phyloP scores from a whole-genome alignment of 768 basidiomycete genomes.

The Psilocybe cubensis region DNA sequence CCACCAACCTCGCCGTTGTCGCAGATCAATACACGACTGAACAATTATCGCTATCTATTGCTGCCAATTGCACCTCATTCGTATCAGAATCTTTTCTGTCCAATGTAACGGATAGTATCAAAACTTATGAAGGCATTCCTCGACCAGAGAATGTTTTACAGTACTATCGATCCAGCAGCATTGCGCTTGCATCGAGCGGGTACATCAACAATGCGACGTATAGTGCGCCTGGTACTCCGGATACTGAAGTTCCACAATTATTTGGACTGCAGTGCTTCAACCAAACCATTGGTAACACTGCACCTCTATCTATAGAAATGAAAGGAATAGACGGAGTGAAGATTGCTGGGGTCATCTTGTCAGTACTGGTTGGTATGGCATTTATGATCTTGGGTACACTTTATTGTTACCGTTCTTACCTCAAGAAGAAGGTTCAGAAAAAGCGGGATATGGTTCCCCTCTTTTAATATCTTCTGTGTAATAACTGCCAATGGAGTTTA shows the following conservation, averaged over 20 bases:
- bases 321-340: too few species aligned
- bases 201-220: conserved; percentile 63
- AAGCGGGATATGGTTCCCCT: too few species aligned
- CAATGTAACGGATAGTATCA: not conserved
- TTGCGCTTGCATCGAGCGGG: conserved; percentile 57
- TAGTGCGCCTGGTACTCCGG: conserved; percentile 28
- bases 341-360: too few species aligned
- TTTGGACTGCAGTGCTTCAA: not conserved
- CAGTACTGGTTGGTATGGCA: too few species aligned
- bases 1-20: not conserved
- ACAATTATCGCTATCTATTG: not conserved
- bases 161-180: conserved; percentile 62
- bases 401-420: too few species aligned
- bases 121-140: not conserved
- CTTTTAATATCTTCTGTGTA: too few species aligned
- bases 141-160: conserved; percentile 54
- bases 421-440: too few species aligned
- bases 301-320: not conserved
- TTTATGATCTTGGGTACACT: too few species aligned
- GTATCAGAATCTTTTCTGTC: not conserved
- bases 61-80: not conserved
- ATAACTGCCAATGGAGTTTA: too few species aligned
- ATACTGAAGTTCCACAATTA: conserved; percentile 41
- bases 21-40: not conserved
- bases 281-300: not conserved